A percentile compares a stretch with the other conserved stretches of the same genome.
These are phyloP conservation scores for Ceriops zippeliana DNA, from an alignment of 345 rosid species.

Conservation along the genomic window DNA sequence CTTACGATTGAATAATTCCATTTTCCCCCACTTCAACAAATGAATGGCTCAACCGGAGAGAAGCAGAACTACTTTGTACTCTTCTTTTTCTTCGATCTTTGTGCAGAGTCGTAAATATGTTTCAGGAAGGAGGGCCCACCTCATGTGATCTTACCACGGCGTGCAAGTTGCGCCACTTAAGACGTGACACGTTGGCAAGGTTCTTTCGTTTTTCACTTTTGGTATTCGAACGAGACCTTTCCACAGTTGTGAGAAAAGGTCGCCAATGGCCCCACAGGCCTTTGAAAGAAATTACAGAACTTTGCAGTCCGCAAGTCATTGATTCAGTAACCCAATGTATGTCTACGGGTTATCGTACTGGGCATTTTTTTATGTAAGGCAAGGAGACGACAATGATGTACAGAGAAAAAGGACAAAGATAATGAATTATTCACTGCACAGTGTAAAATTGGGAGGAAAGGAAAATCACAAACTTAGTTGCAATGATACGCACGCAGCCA, in stretches of 20 bases:
- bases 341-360: no score
- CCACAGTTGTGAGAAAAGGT: neutral
- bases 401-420: no score
- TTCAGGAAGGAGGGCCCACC: neutral
- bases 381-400: no score
- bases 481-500: constrained; percentile 24
- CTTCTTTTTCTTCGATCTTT: neutral
- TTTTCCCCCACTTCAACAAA: neutral
- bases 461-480: constrained; percentile 12
- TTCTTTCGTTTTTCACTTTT: constrained; percentile 2
- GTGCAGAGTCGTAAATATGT: neutral
- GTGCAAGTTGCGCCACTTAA: neutral
- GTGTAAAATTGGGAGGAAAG: neutral
- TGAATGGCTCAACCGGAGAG: neutral
- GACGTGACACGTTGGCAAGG: neutral
- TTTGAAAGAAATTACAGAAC: no score
- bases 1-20: neutral
- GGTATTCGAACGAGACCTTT: neutral
- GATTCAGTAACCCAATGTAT: no score
- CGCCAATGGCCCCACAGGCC: neutral
- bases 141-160: constrained; percentile 18
- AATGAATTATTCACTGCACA: neutral
- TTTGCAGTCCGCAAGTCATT: no score
- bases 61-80: neutral
- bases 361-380: no score